Evolutionary conservation across 2,329 filamentous ascomycete species (phyloP), one percentile per base, ranked within the genome.

Genomic region (Colletotrichum navitas): DNA sequence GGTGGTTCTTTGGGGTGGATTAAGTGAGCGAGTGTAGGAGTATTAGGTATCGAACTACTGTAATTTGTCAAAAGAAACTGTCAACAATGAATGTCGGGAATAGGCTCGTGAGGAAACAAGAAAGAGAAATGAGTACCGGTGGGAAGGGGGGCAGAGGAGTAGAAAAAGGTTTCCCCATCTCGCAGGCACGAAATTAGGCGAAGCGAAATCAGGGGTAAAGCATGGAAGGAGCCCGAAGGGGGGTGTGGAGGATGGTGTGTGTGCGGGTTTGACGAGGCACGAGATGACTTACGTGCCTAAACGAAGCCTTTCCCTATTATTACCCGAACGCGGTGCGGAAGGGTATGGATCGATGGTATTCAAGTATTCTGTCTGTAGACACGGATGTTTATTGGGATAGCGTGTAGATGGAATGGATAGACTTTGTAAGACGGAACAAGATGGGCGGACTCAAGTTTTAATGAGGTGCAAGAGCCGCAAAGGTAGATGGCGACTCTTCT

Each of bases 61-160:
- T 61, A 59, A 66, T 39, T 43, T 62, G 29, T 68, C 63, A 71
- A 64, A 55, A 60, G 61, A 60, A 60, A 58, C 51, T 45, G 65
- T 71, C 60, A 72, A 72, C 66, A 72, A 72, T 58, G 69, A 72
- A 69, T 72, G 69, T 72, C 60, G 45, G 69, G 52, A 68, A 67
- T 41, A 72, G 69, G 69, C 65, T 72, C 65, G 66, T 69, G 59
- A 60, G 69, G 60, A 61, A 51, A 45, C 69, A 64, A 56, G 47
- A 68, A 36, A 49, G 45, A 54, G 21, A 55, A 29, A 11, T 8
- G 5, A 10, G 7, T 39, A 47, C 4, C 3, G 21, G 24, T 0
- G 24, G n/a, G 65, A 61, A 32, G 45, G 67, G 69, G 65, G n/a
- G 24, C 52, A 43, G 52, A 63, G 24, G 59, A 58, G 69, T 72